Evolutionary conservation across 805 yeast species (phyloP).

Genomic region (Candida loeiensis): DNA sequence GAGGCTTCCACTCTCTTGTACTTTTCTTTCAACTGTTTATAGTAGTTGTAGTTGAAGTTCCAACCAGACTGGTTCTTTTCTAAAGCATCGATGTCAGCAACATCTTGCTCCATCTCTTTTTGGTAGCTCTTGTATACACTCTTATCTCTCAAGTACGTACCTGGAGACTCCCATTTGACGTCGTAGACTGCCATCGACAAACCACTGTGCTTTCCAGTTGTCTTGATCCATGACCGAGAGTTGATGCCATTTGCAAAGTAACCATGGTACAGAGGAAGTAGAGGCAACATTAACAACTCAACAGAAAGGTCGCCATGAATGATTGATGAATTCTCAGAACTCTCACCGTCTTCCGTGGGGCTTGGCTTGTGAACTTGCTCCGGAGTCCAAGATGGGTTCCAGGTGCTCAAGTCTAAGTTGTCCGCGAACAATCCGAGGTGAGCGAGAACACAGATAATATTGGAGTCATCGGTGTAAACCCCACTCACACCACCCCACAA

Average conservation of each 20-base stretch:
- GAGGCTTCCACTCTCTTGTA: slow-evolving; percentile 5
- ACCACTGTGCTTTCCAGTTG: slow-evolving; percentile 63
- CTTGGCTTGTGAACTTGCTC: slow-evolving; percentile 5
- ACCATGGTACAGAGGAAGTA: slow-evolving; percentile 62
- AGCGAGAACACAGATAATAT: slow-evolving; percentile 65
- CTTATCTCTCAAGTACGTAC: slow-evolving; percentile 27
- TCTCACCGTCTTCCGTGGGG: not conserved
- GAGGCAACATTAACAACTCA: slow-evolving; percentile 63
- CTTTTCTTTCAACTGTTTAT: slow-evolving; percentile 26
- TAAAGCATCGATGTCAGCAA: slow-evolving; percentile 10
- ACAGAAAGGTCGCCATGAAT: slow-evolving; percentile 50
- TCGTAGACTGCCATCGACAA: slow-evolving; percentile 61
- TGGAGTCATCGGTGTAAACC: slow-evolving; percentile 91
- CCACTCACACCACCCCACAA: slow-evolving; percentile 84
- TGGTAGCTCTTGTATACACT: slow-evolving; percentile 27
- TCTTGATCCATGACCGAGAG: slow-evolving; percentile 66
- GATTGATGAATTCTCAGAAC: too few relatives aligned
- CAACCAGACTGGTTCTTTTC: slow-evolving; percentile 24
- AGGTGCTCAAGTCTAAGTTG: slow-evolving; percentile 25
- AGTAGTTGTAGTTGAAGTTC: slow-evolving; percentile 29
- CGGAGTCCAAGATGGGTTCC: slow-evolving; percentile 30
- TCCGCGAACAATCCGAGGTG: slow-evolving; percentile 67
- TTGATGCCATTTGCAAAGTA: slow-evolving; percentile 63
- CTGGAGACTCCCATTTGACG: slow-evolving; percentile 47
- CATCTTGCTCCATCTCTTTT: slow-evolving; percentile 24